A percentile compares a stretch with the other conserved stretches of the same genome.
These are phyloP conservation scores for Casuarina cunninghamiana DNA, from an alignment of 306 rosid genomes.

Conservation along the genomic window DNA sequence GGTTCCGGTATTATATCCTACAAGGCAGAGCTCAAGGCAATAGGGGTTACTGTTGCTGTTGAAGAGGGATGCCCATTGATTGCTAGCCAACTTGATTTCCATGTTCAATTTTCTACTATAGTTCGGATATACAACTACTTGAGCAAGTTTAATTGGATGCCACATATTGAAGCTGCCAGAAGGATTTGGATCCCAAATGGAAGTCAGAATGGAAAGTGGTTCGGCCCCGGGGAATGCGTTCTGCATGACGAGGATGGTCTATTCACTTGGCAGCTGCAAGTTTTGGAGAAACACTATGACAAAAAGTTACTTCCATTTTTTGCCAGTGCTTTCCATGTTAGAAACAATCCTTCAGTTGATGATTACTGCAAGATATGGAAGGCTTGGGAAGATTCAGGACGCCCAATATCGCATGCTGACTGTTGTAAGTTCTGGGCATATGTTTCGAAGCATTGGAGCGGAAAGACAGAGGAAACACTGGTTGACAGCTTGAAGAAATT, in stretches of 20 bases:
- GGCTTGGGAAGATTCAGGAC: slow-evolving; percentile 56
- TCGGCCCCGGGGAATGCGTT: slow-evolving; percentile 47
- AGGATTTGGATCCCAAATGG: too few species aligned
- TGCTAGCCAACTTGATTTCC: too few species aligned
- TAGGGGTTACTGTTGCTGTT: too few species aligned
- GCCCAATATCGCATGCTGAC: slow-evolving; percentile 34
- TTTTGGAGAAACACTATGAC: slow-evolving; percentile 42
- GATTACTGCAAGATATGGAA: slow-evolving; percentile 68
- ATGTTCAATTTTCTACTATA: too few species aligned
- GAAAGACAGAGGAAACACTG: slow-evolving; percentile 30
- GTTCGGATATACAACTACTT: too few species aligned
- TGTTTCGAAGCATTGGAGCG: slow-evolving; percentile 38
- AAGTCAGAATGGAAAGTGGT: too few species aligned
- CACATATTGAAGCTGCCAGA: too few species aligned
- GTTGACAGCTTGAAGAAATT: slow-evolving; percentile 45
- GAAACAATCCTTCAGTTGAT: slow-evolving; percentile 40
- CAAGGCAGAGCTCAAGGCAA: too few species aligned
- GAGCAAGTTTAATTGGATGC: too few species aligned
- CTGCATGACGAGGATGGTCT: slow-evolving; percentile 52
- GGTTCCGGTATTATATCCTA: too few species aligned
- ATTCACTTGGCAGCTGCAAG: slow-evolving; percentile 45
- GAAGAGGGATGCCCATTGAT: too few species aligned
- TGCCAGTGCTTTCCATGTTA: slow-evolving; percentile 39
- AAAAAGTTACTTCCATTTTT: slow-evolving; percentile 43
- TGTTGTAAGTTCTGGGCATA: slow-evolving; percentile 69